These are phyloP conservation scores for Dendrobium chrysotoxum DNA, from an alignment of 106 monocot genomes.

Conservation along the genomic window DNA sequence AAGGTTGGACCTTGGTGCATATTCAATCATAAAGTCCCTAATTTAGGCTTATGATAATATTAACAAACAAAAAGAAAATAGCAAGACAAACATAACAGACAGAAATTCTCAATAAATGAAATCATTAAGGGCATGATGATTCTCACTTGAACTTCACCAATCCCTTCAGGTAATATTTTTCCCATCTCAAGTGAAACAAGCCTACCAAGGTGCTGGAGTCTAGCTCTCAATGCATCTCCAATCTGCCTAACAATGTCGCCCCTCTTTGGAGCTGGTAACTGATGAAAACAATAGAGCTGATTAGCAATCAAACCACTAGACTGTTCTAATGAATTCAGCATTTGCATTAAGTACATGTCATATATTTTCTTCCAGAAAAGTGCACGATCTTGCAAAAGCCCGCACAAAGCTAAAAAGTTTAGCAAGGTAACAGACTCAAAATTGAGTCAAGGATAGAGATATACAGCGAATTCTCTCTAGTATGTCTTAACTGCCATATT, in stretches of 20 bases:
- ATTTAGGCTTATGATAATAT: background rate
- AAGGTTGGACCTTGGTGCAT: background rate
- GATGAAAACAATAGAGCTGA: background rate
- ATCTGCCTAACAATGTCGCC: conserved; percentile 98
- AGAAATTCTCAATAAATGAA: background rate
- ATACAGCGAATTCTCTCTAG: no score
- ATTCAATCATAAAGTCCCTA: background rate
- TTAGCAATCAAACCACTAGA: background rate
- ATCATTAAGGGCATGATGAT: background rate
- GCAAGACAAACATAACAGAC: background rate
- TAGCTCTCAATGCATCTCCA: conserved; percentile 83
- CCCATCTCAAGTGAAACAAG: conserved; percentile 98
- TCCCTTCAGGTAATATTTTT: conserved; percentile 96
- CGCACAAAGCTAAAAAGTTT: background rate
- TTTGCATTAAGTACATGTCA: background rate
- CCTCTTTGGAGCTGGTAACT: conserved; percentile 95
- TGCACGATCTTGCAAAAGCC: background rate
- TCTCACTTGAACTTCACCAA: conserved; percentile 94
- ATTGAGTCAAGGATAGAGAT: background rate
- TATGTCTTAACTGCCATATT: no score
- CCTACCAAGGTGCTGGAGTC: conserved; percentile 79
- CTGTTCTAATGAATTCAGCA: background rate
- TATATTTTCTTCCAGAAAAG: background rate
- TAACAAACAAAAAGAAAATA: background rate
- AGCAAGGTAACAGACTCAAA: background rate